phyloP scores from a whole-genome alignment of 2,329 filamentous ascomycete species.

The Neofusicoccum umdonicola region DNA sequence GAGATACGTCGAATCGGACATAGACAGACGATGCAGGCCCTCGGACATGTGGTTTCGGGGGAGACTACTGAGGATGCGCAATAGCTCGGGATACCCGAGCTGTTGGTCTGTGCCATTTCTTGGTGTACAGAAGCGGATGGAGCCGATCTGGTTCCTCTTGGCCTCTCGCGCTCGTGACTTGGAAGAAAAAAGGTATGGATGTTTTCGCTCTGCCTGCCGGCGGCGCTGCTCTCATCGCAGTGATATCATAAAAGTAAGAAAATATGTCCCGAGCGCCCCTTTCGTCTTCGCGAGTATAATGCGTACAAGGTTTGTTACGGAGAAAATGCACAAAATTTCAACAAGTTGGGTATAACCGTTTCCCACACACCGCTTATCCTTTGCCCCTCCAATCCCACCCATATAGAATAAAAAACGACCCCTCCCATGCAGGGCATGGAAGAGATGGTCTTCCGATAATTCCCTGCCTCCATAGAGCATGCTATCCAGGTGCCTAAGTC shows the following conservation, averaged over 20 bases:
- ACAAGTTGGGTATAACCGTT: constrained; percentile 12
- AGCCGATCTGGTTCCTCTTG: not conserved
- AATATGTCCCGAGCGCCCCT: not conserved
- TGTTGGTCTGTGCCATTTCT: not conserved
- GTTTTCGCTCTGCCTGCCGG: constrained; percentile 2
- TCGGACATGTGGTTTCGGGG: no score
- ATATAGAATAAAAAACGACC: not conserved
- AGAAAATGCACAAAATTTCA: not conserved
- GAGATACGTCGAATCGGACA: no score
- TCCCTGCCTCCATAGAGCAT: not conserved
- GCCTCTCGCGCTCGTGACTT: not conserved
- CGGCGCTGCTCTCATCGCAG: not conserved
- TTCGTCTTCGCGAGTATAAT: not conserved
- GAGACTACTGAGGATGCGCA: not conserved
- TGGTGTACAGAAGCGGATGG: not conserved
- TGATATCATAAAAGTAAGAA: not conserved
- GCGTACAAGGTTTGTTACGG: not conserved
- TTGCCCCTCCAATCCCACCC: not conserved
- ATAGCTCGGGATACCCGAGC: not conserved
- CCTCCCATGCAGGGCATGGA: not conserved
- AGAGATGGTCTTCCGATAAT: not conserved
- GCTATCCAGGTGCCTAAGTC: not conserved
- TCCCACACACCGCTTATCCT: not conserved
- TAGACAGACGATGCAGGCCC: no score
- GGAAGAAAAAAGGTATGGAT: not conserved